These are phyloP conservation scores for Helotiales sp. DNA, from an alignment of 2,329 filamentous ascomycete species.

Conservation along the genomic window DNA sequence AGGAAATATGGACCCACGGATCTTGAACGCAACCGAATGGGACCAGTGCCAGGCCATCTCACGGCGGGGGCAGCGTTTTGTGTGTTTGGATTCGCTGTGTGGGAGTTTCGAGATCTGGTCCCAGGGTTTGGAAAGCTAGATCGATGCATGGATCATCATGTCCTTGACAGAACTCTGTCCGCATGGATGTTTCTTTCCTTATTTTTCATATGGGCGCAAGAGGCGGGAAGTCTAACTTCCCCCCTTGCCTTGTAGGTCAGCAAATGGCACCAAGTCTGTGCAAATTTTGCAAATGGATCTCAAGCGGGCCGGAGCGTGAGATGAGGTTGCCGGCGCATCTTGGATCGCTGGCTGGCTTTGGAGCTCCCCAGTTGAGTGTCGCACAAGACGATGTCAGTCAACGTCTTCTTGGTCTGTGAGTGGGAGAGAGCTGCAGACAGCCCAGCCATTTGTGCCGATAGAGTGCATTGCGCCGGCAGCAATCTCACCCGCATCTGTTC, in stretches of 20 bases:
- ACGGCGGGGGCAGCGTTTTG: neutral
- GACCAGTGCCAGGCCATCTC: neutral
- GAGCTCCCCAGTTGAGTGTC: neutral
- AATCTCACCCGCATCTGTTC: neutral
- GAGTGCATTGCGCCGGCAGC: neutral
- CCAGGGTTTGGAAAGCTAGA: conserved; percentile 9
- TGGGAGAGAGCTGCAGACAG: neutral
- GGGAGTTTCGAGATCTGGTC: conserved; percentile 18
- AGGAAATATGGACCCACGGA: neutral
- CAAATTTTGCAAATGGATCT: neutral
- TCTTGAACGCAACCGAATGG: neutral
- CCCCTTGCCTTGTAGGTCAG: neutral
- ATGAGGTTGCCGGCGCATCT: neutral
- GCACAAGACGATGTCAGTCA: neutral
- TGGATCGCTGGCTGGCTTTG: neutral
- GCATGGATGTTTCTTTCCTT: neutral
- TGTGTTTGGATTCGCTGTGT: conserved; percentile 18
- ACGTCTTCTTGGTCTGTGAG: neutral
- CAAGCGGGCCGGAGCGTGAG: conserved; percentile 2
- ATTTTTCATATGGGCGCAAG: conserved; percentile 5
- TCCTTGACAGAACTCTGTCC: neutral
- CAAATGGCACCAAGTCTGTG: conserved; percentile 1
- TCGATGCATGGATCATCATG: conserved; percentile 12
- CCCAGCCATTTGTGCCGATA: too few relatives aligned
- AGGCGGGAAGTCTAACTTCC: conserved; percentile 14